These are phyloP conservation scores for Nemania sp. DNA, from an alignment of 2,329 filamentous ascomycete species.

Conservation along the genomic window DNA sequence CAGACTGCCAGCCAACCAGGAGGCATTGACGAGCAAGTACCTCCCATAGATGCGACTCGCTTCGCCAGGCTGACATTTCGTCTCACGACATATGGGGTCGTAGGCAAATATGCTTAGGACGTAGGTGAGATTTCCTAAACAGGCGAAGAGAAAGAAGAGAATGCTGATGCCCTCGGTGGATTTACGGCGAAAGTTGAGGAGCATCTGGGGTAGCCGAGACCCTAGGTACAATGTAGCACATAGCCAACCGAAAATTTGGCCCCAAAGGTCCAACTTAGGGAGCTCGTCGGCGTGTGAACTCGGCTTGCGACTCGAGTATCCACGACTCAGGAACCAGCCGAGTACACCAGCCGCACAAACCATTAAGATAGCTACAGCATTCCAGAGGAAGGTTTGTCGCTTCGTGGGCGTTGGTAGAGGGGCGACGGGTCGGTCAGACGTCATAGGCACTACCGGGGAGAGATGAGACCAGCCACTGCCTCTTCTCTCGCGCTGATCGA, in stretches of 20 bases:
- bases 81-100: conserved; percentile 74
- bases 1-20: conserved; percentile 89
- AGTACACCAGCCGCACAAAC: conserved; percentile 85
- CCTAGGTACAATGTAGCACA: conserved; percentile 91
- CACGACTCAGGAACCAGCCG: conserved; percentile 83
- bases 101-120: conserved; percentile 93
- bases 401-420: conserved; percentile 62
- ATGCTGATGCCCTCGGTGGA: conserved; percentile 93
- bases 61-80: conserved; percentile 74
- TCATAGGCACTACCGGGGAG: conserved; percentile 85
- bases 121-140: conserved; percentile 93
- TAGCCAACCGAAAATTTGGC: conserved; percentile 93
- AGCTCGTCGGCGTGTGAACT: conserved; percentile 57
- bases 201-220: conserved; percentile 87
- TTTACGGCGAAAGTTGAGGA: conserved; percentile 92
- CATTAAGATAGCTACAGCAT: conserved; percentile 79
- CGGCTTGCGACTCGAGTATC: conserved; percentile 55
- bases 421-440: conserved; percentile 60
- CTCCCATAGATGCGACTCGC: conserved; percentile 74
- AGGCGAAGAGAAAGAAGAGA: conserved; percentile 96
- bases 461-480: conserved; percentile 71
- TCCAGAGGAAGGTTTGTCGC: conserved; percentile 75
- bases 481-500: conserved; percentile 59
- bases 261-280: conserved; percentile 78
- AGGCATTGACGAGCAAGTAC: conserved; percentile 90